Percentiles rank a stretch among this genome's conserved stretches.
These are phyloP conservation scores for Wallacemonas collosoma DNA, from an alignment of 208 protist genomes.

Conservation along the genomic window DNA sequence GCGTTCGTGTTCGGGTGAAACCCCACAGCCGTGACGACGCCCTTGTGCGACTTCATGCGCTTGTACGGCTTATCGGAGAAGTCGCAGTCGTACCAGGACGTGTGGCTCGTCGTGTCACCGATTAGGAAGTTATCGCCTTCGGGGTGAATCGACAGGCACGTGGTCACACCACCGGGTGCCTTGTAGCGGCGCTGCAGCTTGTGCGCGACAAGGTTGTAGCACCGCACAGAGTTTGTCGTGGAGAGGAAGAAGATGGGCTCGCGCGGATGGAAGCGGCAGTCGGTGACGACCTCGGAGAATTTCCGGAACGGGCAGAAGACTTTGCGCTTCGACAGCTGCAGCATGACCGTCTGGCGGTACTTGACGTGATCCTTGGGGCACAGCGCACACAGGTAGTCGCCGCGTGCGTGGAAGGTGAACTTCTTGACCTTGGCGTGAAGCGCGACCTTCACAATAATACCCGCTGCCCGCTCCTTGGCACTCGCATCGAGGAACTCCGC, in stretches of 20 bases:
- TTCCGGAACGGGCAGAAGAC: conserved; percentile 93
- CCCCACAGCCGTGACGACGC: conserved; percentile 91
- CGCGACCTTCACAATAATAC: conserved; percentile 88
- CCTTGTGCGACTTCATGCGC: conserved; percentile 95
- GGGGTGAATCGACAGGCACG: conserved; percentile 96
- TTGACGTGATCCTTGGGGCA: conserved; percentile 94
- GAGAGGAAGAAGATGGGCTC: conserved; percentile 99
- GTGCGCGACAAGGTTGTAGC: conserved; percentile 98
- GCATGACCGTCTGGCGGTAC: conserved; percentile 93
- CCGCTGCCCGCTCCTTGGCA: conserved; percentile 70
- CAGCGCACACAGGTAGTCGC: conserved; percentile 91
- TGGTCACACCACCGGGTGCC: conserved; percentile 83
- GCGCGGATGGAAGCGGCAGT: conserved; percentile 98
- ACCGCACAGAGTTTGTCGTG: conserved; percentile 92
- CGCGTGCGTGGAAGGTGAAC: conserved; percentile 87
- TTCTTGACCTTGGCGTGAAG: conserved; percentile 90
- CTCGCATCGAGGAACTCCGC: conserved; percentile 87
- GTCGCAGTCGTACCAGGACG: conserved; percentile 99
- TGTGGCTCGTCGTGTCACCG: conserved; percentile 88
- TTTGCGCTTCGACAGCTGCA: conserved; percentile 92
- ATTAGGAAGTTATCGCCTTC: conserved; percentile 97
- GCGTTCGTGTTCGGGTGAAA: conserved; percentile 90
- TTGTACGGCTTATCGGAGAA: conserved; percentile 97
- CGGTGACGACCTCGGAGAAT: conserved; percentile 89
- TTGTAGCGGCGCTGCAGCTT: conserved; percentile 96